phyloP scores from a whole-genome alignment of 345 rosid genomes.

The Turnera subulata region DNA sequence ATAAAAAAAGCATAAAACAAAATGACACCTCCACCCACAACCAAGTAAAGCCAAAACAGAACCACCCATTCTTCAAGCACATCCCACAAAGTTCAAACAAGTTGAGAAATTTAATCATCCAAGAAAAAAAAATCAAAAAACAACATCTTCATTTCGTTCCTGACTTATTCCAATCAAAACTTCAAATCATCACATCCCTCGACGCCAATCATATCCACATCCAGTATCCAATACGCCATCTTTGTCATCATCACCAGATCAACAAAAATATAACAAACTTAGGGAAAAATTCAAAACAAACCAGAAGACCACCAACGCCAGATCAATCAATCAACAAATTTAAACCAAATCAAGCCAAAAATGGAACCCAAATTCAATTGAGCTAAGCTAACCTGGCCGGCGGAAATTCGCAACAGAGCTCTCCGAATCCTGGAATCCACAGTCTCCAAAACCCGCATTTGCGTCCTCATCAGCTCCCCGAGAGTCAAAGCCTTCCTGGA shows the following conservation, averaged over 20 bases:
- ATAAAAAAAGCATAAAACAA: conserved; percentile 19
- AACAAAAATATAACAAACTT: neutral
- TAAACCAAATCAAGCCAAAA: neutral
- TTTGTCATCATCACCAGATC: neutral
- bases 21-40: neutral
- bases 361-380: neutral
- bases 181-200: no score
- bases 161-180: no score
- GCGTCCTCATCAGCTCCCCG: conserved; percentile 87
- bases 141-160: no score
- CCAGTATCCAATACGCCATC: no score
- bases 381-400: conserved; percentile 65
- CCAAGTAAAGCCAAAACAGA: conserved; percentile 6
- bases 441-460: conserved; percentile 75
- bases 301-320: no score
- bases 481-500: conserved; percentile 61
- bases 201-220: no score
- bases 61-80: neutral
- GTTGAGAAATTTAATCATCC: no score
- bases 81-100: neutral
- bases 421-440: conserved; percentile 84
- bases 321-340: neutral
- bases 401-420: conserved; percentile 81
- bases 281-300: neutral
- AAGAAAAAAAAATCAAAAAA: no score